Evolutionary conservation across 2,329 filamentous ascomycete genomes (phyloP).

Genomic region (Nectriaceae sp.): DNA sequence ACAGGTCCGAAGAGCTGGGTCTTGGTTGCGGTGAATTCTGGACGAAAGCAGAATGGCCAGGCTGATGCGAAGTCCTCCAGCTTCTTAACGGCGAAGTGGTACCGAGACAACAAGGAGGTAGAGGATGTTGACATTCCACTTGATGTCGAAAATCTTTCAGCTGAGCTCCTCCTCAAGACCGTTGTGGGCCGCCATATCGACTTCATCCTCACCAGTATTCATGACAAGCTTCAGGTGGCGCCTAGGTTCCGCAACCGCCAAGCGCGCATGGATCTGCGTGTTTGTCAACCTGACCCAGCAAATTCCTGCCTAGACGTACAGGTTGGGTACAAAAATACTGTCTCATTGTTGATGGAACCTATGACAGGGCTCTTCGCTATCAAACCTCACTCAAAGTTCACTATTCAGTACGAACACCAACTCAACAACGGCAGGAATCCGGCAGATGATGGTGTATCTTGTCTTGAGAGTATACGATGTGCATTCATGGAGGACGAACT

Average conservation of each 20-base stretch:
- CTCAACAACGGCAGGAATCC: conserved; percentile 64
- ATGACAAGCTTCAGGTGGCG: conserved; percentile 58
- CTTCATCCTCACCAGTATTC: conserved; percentile 68
- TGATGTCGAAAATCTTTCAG: conserved; percentile 67
- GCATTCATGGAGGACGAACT: conserved; percentile 63
- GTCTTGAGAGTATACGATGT: conserved; percentile 64
- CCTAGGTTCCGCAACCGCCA: conserved; percentile 63
- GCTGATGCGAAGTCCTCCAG: conserved; percentile 50
- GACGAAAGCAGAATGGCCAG: conserved; percentile 46
- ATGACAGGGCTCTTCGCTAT: conserved; percentile 77
- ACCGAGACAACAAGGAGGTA: conserved; percentile 77
- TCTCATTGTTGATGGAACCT: conserved; percentile 71
- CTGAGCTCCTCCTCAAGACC: conserved; percentile 71
- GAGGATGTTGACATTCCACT: conserved; percentile 67
- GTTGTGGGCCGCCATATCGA: conserved; percentile 76
- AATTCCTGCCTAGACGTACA: conserved; percentile 70
- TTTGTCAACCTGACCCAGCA: conserved; percentile 63
- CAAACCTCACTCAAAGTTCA: conserved; percentile 61
- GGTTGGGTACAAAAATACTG: conserved; percentile 62
- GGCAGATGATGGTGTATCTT: conserved; percentile 55
- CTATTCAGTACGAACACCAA: conserved; percentile 60
- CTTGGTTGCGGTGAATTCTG: conserved; percentile 78
- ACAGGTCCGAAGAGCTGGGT: conserved; percentile 82
- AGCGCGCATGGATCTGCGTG: conserved; percentile 57
- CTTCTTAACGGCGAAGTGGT: conserved; percentile 72